Base-by-base conservation (phyloP, 73 alveolate species). In the Paramecium biaurelia region DNA sequence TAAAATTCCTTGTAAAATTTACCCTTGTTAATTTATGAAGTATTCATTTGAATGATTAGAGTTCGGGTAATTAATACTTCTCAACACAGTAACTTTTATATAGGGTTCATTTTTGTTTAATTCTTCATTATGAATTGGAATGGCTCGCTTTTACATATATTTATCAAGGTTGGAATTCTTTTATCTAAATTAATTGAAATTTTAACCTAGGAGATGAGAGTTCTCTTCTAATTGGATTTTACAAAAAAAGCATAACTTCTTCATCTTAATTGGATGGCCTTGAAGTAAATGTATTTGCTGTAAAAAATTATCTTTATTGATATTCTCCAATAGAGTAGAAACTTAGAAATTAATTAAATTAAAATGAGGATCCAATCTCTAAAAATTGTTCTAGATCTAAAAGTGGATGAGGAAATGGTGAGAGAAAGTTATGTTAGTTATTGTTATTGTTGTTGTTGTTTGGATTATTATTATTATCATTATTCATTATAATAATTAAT, bases 11-110 rank as follows among this genome's bases (percentile, higher is more conserved):
- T 38, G 28, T 21, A 37, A 74, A 34, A 41, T 74, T 74, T 74
- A 74, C 87, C 87, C 87, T 0, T 41, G 20, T 18, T 41, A 37
- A 74, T 74, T 74, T 74, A 74, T 74, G 57, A 74, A 37, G 87
- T 74, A 74, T 74, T 74, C 87, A 74, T 34, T 28, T 21, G 45
- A 86, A 38, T 18, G 67, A 58, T 74, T 18, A 11, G 70, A 37
- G 10, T 59, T 57, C 67, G 84, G 67, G 26, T 63, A 63, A 14
- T 63, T 63, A 3, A 38, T 86, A 41, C 57, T 89, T 70, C 84
- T 89, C 92, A 70, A 10, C 4, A 70, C 94, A 24, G 85, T 70
- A 11, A 89, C 45, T 70, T 70, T 89, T 23, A 89, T 67, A 43
- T 70, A 72, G 3, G 94, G 94, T 20, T 89, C 58, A 37, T 35